phyloP scores from a whole-genome alignment of 2,329 filamentous ascomycete genomes.

The Ophiognomonia clavigignenti-juglandacearum region DNA sequence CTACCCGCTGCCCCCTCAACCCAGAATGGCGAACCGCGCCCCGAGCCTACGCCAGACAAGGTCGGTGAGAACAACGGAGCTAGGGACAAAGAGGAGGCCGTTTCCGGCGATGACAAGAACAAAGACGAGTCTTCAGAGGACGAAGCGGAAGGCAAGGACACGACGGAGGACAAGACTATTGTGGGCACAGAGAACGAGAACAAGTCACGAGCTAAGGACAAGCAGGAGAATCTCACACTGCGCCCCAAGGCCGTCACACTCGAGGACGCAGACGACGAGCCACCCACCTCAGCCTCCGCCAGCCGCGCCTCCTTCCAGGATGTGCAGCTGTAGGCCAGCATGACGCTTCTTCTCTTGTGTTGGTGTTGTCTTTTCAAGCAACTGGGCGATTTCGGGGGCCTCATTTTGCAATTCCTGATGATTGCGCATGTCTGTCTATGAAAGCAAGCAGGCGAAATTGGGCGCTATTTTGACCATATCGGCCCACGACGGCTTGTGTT shows the following conservation, averaged over 20 bases:
- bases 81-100: constrained; percentile 26
- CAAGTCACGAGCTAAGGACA: constrained; percentile 52
- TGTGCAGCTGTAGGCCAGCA: constrained; percentile 46
- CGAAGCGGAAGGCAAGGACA: constrained; percentile 25
- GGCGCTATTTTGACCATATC: neutral
- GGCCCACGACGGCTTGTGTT: too few species aligned
- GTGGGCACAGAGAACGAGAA: constrained; percentile 41
- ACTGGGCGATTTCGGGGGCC: neutral
- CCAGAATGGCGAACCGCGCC: constrained; percentile 21
- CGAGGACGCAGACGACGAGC: constrained; percentile 27
- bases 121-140: constrained; percentile 20
- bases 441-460: neutral
- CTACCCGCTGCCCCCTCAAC: constrained; percentile 22
- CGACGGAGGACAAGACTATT: constrained; percentile 33
- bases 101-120: constrained; percentile 20
- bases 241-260: constrained; percentile 31
- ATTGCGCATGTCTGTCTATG: neutral
- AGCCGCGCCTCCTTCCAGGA: constrained; percentile 60
- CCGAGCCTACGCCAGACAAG: constrained; percentile 12
- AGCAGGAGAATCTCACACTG: constrained; percentile 49
- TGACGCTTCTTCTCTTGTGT: neutral
- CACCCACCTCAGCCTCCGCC: constrained; percentile 39
- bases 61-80: constrained; percentile 16
- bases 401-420: constrained; percentile 5
- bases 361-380: neutral